Conservation (phyloP, 2,329 filamentous ascomycete genomes). For the Paracamarosporium sp. region DNA sequence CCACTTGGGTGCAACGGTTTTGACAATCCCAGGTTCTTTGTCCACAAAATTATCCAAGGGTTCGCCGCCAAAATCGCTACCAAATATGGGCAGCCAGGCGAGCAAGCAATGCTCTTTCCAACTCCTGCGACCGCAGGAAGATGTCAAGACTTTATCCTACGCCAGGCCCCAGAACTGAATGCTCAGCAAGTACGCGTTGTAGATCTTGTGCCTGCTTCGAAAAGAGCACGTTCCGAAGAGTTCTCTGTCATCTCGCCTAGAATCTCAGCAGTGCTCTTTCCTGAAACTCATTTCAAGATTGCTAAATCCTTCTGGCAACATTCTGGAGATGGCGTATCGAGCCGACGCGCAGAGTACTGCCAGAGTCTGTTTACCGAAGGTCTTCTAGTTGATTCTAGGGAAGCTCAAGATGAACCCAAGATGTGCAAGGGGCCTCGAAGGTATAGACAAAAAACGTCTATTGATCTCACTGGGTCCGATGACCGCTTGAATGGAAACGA, state of each 20-base stretch:
- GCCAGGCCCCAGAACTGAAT: slow-evolving; percentile 62
- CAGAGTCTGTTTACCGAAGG: slow-evolving; percentile 75
- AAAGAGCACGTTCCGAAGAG: slow-evolving; percentile 58
- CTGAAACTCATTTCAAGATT: slow-evolving; percentile 68
- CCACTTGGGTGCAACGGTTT: slow-evolving; percentile 1
- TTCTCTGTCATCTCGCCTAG: slow-evolving; percentile 52
- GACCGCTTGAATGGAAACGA: slow-evolving; percentile 40
- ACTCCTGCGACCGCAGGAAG: slow-evolving; percentile 71
- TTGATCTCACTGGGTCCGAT: slow-evolving; percentile 47
- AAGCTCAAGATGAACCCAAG: slow-evolving; percentile 45
- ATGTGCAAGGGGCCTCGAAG: slow-evolving; percentile 75
- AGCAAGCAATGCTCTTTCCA: slow-evolving; percentile 84
- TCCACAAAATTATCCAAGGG: slow-evolving; percentile 80
- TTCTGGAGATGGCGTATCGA: slow-evolving; percentile 89
- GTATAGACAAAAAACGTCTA: slow-evolving; percentile 72
- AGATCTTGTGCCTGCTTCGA: slow-evolving; percentile 68
- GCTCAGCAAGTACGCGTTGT: slow-evolving; percentile 61
- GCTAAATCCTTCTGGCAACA: slow-evolving; percentile 99
- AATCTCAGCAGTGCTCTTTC: slow-evolving; percentile 69
- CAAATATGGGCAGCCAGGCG: slow-evolving; percentile 66
- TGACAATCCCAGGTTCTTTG: slow-evolving; percentile 74
- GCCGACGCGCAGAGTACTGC: slow-evolving; percentile 89
- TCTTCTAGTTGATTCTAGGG: slow-evolving; percentile 62
- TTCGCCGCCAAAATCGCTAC: slow-evolving; percentile 73
- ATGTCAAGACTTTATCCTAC: slow-evolving; percentile 75